Evolutionary conservation across 2,329 filamentous ascomycete genomes (phyloP).

Genomic region (Aspergillus fructus): DNA sequence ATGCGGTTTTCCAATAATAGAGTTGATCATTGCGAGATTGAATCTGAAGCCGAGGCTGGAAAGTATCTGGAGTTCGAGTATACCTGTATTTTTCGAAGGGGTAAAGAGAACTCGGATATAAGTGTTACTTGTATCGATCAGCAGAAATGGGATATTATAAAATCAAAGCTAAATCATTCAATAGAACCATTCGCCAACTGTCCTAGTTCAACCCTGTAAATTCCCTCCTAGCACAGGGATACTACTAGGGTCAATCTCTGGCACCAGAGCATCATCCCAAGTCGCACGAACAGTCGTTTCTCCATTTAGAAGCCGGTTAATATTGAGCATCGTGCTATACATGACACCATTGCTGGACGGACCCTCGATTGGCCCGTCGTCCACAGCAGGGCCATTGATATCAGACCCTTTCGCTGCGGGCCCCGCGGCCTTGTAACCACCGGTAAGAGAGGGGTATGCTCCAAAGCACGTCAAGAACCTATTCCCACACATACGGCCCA

Average conservation of each 20-base stretch:
- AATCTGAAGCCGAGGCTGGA: too few relatives aligned
- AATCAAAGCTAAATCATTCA: too few relatives aligned
- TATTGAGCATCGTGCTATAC: conserved; percentile 24
- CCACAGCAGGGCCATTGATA: conserved; percentile 13
- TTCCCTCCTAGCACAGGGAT: conserved; percentile 5
- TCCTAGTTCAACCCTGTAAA: background rate
- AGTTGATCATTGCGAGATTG: too few relatives aligned
- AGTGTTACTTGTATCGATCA: too few relatives aligned
- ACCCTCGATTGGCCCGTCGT: background rate
- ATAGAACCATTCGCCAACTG: too few relatives aligned
- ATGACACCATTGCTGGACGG: conserved; percentile 16
- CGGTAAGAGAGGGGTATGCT: conserved; percentile 18
- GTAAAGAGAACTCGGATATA: too few relatives aligned
- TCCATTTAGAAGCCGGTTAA: conserved; percentile 14
- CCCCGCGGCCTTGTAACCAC: conserved; percentile 14
- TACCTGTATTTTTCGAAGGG: too few relatives aligned
- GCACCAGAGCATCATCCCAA: conserved; percentile 18
- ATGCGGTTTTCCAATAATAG: too few relatives aligned
- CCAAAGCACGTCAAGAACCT: conserved; percentile 22
- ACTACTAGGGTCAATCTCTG: background rate
- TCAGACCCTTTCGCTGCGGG: conserved; percentile 14
- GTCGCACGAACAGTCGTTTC: conserved; percentile 16
- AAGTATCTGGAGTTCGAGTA: too few relatives aligned
- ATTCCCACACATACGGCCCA: conserved; percentile 22
- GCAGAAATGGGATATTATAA: too few relatives aligned